Conservation (phyloP, 2,329 filamentous ascomycete species). For the Colletotrichum aenigma region DNA sequence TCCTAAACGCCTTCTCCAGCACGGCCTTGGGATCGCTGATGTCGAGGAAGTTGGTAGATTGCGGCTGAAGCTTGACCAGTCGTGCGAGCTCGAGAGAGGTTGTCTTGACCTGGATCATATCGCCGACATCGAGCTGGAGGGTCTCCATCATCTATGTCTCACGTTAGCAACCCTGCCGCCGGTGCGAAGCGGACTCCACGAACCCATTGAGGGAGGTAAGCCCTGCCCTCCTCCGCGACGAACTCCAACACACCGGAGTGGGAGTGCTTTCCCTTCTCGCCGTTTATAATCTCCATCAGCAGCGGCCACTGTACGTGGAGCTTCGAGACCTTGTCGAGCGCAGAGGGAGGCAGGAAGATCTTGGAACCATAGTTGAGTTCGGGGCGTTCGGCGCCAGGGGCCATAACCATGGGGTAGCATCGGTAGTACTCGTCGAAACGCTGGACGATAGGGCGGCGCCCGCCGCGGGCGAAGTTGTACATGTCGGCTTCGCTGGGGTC, state of each 20-base stretch:
- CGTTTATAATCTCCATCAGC: constrained; percentile 95
- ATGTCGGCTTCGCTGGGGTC: constrained; percentile 22
- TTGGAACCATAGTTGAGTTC: constrained; percentile 97
- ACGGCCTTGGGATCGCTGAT: constrained; percentile 98
- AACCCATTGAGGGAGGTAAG: constrained; percentile 96
- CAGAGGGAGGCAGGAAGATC: constrained; percentile 95
- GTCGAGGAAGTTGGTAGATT: constrained; percentile 91
- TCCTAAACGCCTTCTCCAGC: constrained; percentile 93
- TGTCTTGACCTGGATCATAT: constrained; percentile 93
- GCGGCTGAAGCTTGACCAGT: constrained; percentile 95
- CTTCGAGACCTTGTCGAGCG: constrained; percentile 93
- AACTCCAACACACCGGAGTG: constrained; percentile 97
- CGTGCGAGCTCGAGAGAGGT: constrained; percentile 89
- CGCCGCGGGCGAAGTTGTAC: constrained; percentile 32
- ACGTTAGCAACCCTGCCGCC: background rate
- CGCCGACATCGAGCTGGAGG: constrained; percentile 85
- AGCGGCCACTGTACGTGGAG: constrained; percentile 97
- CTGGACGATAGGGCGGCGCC: constrained; percentile 60
- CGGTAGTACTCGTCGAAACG: constrained; percentile 99
- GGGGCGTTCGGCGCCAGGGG: constrained; percentile 85
- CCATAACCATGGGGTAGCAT: constrained; percentile 95
- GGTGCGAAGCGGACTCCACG: constrained; percentile 26
- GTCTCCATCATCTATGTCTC: constrained; percentile 85
- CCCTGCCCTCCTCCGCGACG: constrained; percentile 94
- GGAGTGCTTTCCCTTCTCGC: constrained; percentile 77